phyloP scores from a whole-genome alignment of 2,329 filamentous ascomycete species.

The Aspergillus thermomutatus region DNA sequence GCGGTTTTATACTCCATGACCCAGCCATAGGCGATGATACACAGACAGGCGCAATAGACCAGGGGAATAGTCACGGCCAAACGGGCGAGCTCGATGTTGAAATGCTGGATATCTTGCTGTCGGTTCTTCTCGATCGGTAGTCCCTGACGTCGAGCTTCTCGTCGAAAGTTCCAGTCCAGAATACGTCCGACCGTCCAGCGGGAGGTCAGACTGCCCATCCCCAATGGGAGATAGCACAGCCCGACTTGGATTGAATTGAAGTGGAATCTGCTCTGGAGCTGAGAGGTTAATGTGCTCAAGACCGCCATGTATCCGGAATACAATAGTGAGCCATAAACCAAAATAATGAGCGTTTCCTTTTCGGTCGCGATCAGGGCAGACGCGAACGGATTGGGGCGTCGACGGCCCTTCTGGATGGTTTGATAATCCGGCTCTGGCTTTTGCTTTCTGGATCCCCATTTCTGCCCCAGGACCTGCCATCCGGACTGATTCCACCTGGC shows the following conservation, averaged over 20 bases:
- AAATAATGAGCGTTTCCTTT: slow-evolving; percentile 32
- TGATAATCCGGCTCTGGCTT: background rate
- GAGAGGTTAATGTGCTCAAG: slow-evolving; percentile 42
- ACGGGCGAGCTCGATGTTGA: slow-evolving; percentile 48
- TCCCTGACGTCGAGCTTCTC: slow-evolving; percentile 52
- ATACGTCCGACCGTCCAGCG: slow-evolving; percentile 28
- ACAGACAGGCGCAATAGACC: slow-evolving; percentile 21
- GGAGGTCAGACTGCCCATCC: slow-evolving; percentile 26
- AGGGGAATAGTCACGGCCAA: slow-evolving; percentile 32
- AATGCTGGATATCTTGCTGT: slow-evolving; percentile 49
- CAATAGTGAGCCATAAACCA: slow-evolving; percentile 34
- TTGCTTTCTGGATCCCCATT: background rate
- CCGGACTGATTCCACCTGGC: slow-evolving; percentile 21
- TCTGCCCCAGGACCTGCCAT: slow-evolving; percentile 6
- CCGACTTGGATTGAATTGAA: slow-evolving; percentile 24
- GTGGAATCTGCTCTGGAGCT: slow-evolving; percentile 28
- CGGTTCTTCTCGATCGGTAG: slow-evolving; percentile 42
- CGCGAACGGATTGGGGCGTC: slow-evolving; percentile 18
- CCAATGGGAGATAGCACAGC: slow-evolving; percentile 21
- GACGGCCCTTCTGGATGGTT: slow-evolving; percentile 11
- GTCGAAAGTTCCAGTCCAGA: slow-evolving; percentile 70
- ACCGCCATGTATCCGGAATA: slow-evolving; percentile 47
- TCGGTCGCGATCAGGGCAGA: slow-evolving; percentile 30
- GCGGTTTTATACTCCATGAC: slow-evolving; percentile 30
- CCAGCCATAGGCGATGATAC: slow-evolving; percentile 38